A percentile compares a stretch with the other conserved stretches of the same genome.
Conservation (phyloP, 2,329 filamentous ascomycete genomes). For the Curvularia spicifera region DNA sequence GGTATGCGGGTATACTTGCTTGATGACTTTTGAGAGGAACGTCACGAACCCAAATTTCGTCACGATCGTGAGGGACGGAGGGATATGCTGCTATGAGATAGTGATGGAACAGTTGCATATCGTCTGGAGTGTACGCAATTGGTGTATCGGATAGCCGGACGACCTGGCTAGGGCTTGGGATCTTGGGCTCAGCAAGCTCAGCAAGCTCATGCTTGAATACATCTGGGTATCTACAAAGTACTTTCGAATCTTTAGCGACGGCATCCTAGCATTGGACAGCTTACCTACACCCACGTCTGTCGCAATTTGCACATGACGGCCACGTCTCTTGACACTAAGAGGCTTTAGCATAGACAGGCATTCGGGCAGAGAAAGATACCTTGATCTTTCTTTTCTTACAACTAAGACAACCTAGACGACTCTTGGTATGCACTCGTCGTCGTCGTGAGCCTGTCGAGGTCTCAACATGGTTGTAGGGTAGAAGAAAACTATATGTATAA, state of each 20-base stretch:
- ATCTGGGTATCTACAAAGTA: conserved; percentile 43
- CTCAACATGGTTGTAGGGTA: neutral
- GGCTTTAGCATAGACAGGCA: neutral
- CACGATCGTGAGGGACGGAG: conserved; percentile 22
- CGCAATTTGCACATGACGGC: conserved; percentile 49
- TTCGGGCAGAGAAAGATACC: conserved; percentile 50
- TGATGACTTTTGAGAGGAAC: conserved; percentile 25
- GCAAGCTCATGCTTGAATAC: conserved; percentile 24
- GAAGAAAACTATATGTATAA: neutral
- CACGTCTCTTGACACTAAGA: conserved; percentile 48
- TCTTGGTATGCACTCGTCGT: conserved; percentile 65
- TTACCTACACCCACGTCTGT: conserved; percentile 35
- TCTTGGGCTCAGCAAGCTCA: conserved; percentile 20
- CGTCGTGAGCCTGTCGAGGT: conserved; percentile 15
- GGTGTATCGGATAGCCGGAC: conserved; percentile 27
- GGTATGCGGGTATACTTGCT: conserved; percentile 13
- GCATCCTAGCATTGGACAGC: neutral
- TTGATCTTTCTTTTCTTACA: conserved; percentile 75
- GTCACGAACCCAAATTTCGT: conserved; percentile 26
- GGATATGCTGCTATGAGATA: conserved; percentile 56
- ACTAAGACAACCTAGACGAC: conserved; percentile 68
- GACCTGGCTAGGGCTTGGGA: conserved; percentile 18
- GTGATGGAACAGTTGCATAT: conserved; percentile 62
- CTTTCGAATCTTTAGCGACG: conserved; percentile 4
- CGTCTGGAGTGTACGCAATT: conserved; percentile 50